Base-by-base conservation (phyloP, 352 stramenopile genomes). In the Thalassiosira hispida region DNA sequence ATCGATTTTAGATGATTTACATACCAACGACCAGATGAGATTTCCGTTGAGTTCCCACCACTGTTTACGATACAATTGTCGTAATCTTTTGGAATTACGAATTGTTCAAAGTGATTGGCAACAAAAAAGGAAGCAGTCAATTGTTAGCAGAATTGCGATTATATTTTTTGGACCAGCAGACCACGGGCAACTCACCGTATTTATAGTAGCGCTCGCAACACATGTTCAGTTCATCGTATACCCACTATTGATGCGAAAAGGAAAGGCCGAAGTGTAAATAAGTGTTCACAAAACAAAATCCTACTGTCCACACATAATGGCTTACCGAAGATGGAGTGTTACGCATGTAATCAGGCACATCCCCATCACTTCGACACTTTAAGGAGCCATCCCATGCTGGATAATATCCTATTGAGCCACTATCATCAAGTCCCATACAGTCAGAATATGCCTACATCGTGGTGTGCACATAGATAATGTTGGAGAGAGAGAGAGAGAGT, bases 181-280 rank as follows among this genome's bases (percentile, higher is more conserved):
- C n/a, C n/a, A n/a, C n/a, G n/a, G n/a, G n/a, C n/a, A n/a, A n/a
- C n/a, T n/a, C n/a, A n/a, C n/a, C n/a, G n/a, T 20, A 74, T 3
- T 22, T 25, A 27, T 67, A 81, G 67, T 81, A 72, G 7, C 20
- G 6, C 18, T 69, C 35, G 31, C 73, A 81, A 46, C 73, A 81
- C 20, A 20, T 22, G 14, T 9, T 31, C 11, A 51, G 9, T 27
- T 55, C 38, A 18, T 72, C 49, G 65, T 66, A 76, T 18, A 75
- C 29, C 73, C 73, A 81, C 18, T 8, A 3, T n/a, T n/a, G n/a
- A n/a, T n/a, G 18, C 27, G 1, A n/a, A 25, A 12, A 20, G 69
- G 57, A 25, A 29, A 62, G 4, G 16, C 40, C 27, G 51, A 52
- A 57, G 64, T 65, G 33, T 71, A 77, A 16, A 16, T 4, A n/a